These are phyloP conservation scores for Pascua sp. DNA, from an alignment of 1,284 basidiomycete species.

Conservation along the genomic window DNA sequence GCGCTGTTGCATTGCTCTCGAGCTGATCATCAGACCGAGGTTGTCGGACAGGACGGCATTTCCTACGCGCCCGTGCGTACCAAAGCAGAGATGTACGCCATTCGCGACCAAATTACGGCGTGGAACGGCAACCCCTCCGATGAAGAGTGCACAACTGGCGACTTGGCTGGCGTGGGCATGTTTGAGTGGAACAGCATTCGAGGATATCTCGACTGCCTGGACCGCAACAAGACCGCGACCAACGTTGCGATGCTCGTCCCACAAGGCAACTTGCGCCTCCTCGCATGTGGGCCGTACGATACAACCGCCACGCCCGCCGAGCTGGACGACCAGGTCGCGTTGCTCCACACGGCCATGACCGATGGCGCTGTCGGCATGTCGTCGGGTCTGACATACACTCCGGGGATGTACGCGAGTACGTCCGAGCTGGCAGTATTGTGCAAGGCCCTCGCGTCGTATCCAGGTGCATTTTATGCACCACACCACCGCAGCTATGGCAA, in stretches of 20 bases:
- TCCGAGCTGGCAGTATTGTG: slow-evolving; percentile 41
- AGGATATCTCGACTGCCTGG: slow-evolving; percentile 42
- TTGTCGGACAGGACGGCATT: slow-evolving; percentile 48
- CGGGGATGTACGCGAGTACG: slow-evolving; percentile 48
- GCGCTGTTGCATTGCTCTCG: not conserved
- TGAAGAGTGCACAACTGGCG: slow-evolving; percentile 23
- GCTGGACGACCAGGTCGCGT: slow-evolving; percentile 28
- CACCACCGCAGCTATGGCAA: slow-evolving; percentile 45
- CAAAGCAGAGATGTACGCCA: slow-evolving; percentile 22
- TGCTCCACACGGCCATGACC: slow-evolving; percentile 33
- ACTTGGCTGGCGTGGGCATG: slow-evolving; percentile 27
- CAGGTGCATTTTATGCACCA: slow-evolving; percentile 43
- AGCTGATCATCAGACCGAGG: slow-evolving; percentile 32
- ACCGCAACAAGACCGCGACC: slow-evolving; percentile 34
- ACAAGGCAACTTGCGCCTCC: slow-evolving; percentile 44
- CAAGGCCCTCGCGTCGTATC: slow-evolving; percentile 28
- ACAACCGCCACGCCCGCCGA: slow-evolving; percentile 23
- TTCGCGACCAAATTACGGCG: slow-evolving; percentile 44
- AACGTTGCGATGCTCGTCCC: slow-evolving; percentile 47
- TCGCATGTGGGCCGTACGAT: slow-evolving; percentile 41
- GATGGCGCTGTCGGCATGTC: slow-evolving; percentile 48
- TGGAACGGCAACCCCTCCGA: slow-evolving; percentile 48
- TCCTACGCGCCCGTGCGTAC: slow-evolving; percentile 38
- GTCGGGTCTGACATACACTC: slow-evolving; percentile 46
- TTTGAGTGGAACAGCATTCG: slow-evolving; percentile 36